phyloP scores from a whole-genome alignment of 805 yeast genomes.

The Geotrichum ghanense region DNA sequence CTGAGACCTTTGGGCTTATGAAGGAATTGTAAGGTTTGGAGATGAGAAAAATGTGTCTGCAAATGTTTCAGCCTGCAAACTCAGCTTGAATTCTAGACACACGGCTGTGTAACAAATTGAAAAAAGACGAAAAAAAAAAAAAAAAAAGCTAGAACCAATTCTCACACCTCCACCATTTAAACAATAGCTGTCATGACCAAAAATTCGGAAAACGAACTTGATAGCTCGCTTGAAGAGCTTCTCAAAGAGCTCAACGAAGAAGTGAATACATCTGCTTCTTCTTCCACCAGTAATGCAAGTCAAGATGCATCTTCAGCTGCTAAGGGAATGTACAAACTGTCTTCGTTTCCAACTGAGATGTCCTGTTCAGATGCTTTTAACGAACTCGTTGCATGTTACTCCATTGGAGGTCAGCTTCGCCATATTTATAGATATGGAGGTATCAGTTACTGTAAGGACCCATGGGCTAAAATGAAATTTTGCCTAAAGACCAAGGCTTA shows the following conservation, averaged over 20 bases:
- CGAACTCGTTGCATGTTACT: constrained; percentile 74
- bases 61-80: neutral
- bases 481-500: constrained; percentile 54
- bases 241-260: constrained; percentile 7
- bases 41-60: neutral
- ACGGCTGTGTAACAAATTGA: too few relatives aligned
- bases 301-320: neutral
- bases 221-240: constrained; percentile 7
- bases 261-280: constrained; percentile 5
- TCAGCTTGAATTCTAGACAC: neutral
- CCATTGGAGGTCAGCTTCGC: constrained; percentile 82
- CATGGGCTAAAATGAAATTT: constrained; percentile 68
- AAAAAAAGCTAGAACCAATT: neutral
- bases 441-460: constrained; percentile 56
- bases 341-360: constrained; percentile 37
- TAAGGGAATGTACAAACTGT: constrained; percentile 3
- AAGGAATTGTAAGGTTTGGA: too few relatives aligned
- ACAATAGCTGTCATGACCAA: constrained; percentile 1
- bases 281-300: neutral
- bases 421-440: constrained; percentile 78
- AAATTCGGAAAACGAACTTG: constrained; percentile 5
- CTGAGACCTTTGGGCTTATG: too few relatives aligned
- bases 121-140: neutral
- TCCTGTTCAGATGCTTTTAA: constrained; percentile 76
- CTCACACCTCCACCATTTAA: neutral